These are phyloP conservation scores for Ceriops zippeliana DNA, from an alignment of 345 rosid genomes.

Conservation along the genomic window DNA sequence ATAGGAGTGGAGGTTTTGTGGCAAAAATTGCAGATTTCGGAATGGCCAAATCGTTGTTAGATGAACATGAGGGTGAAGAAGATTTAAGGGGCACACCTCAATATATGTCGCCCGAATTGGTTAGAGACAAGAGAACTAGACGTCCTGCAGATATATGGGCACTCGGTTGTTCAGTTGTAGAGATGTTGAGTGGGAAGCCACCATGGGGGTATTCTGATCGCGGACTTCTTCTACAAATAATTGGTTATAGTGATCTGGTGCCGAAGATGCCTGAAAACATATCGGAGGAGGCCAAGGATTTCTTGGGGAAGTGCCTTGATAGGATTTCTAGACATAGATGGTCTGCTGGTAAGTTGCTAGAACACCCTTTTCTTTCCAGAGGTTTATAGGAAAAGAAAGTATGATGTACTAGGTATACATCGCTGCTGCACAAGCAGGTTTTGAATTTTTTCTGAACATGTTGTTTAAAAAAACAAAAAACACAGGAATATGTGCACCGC, in stretches of 20 bases:
- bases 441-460: too few relatives aligned
- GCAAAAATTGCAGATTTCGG: conserved; percentile 14
- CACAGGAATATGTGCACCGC: too few relatives aligned
- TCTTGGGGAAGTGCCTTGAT: not conserved
- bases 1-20: not conserved
- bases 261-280: not conserved
- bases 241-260: not conserved
- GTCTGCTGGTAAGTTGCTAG: not conserved
- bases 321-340: not conserved
- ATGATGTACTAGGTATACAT: too few relatives aligned
- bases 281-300: not conserved
- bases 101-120: conserved; percentile 14
- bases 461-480: too few relatives aligned
- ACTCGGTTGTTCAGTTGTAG: not conserved
- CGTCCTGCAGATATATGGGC: conserved; percentile 10
- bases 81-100: not conserved
- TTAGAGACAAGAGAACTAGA: not conserved
- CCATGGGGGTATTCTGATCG: not conserved
- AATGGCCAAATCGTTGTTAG: not conserved
- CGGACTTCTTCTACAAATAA: not conserved
- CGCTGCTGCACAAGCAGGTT: too few relatives aligned
- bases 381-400: too few relatives aligned
- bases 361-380: too few relatives aligned
- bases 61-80: not conserved
- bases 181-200: conserved; percentile 6